Evolutionary conservation across 73 alveolate genomes (phyloP), one percentile per base, ranked within the genome.

Genomic region (Paramecium sexaurelia): DNA sequence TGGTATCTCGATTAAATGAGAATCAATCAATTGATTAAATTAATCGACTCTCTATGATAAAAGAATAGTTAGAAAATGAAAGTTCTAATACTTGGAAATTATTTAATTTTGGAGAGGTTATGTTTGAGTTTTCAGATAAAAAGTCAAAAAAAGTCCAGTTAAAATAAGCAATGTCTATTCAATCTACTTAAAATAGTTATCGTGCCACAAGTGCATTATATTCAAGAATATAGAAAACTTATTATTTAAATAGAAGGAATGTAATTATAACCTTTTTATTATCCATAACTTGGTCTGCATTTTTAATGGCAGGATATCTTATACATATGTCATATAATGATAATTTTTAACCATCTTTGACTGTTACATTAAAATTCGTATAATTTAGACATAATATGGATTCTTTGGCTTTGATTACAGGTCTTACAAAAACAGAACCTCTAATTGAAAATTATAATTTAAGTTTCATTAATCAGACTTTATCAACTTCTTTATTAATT

Each of bases 271-370:
- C 66, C 8, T 73, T 73, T 37, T 20, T 37, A 20, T 29, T 73
- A 7, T 13, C 57, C n/a, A 35, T 73, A 35, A 73, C 29, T 10
- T 73, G 87, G 87, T 32, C 87, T 4, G 57, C 45, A 1, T 73
- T 73, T 73, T 37, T 73, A 73, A 73, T 73, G 87, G 27, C 87
- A 5, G 87, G 87, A 33, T 73, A 73, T 37, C 57, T 73, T 8
- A 73, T 73, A 15, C 87, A 73, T 73, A 73, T 73, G 87, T 35
- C 39, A 15, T 29, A 73, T 33, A 73, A 73, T 73, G 57, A 73
- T 35, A 24, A 73, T 35, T 73, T 73, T 37, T 73, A 73, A 73
- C 87, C 87, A 35, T 35, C 66, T 13, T 37, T 73, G 19, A 35
- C 56, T 73, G 56, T 73, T 32, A 37, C 87, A 5, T 73, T 73